Evolutionary conservation across 176 grass and related monocot genomes (phyloP).

Genomic region (Calamus simplicifolius): DNA sequence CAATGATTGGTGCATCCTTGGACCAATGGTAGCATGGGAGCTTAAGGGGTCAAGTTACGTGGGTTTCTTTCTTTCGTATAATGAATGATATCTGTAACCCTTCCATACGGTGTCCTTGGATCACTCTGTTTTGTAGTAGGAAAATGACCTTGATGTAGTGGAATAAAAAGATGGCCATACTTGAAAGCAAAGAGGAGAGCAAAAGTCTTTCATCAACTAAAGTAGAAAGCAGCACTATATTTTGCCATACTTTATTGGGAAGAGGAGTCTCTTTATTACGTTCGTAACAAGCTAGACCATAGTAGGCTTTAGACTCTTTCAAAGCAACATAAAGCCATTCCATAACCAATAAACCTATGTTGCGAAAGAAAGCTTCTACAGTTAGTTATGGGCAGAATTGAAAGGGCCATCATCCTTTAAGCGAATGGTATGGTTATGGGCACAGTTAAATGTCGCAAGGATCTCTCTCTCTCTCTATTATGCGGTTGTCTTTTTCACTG

Average conservation of each 20-base stretch:
- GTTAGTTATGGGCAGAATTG: too few relatives aligned
- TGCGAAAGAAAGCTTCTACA: too few relatives aligned
- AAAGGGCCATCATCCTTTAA: too few relatives aligned
- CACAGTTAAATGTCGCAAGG: too few relatives aligned
- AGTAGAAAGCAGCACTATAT: slow-evolving; percentile 13
- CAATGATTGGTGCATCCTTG: not conserved
- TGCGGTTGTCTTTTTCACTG: too few relatives aligned
- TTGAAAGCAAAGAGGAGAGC: not conserved
- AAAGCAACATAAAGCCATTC: not conserved
- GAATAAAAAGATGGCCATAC: slow-evolving; percentile 2
- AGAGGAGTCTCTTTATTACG: slow-evolving; percentile 2
- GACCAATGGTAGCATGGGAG: not conserved
- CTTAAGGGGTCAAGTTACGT: too few relatives aligned
- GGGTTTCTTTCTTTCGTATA: slow-evolving; percentile 1
- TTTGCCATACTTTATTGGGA: slow-evolving; percentile 5
- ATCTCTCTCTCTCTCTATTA: too few relatives aligned
- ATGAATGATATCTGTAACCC: not conserved
- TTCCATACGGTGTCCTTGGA: not conserved
- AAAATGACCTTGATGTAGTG: slow-evolving; percentile 6
- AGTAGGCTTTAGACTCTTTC: slow-evolving; percentile 4
- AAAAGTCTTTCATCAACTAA: slow-evolving; percentile 2
- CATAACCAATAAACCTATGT: too few relatives aligned
- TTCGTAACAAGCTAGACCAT: slow-evolving; percentile 4
- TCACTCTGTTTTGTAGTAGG: not conserved
- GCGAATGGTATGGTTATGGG: too few relatives aligned